Evolutionary conservation across 306 rosid species (phyloP), one percentile per base, ranked within the genome.

Genomic region (Mimosa bimucronata): DNA sequence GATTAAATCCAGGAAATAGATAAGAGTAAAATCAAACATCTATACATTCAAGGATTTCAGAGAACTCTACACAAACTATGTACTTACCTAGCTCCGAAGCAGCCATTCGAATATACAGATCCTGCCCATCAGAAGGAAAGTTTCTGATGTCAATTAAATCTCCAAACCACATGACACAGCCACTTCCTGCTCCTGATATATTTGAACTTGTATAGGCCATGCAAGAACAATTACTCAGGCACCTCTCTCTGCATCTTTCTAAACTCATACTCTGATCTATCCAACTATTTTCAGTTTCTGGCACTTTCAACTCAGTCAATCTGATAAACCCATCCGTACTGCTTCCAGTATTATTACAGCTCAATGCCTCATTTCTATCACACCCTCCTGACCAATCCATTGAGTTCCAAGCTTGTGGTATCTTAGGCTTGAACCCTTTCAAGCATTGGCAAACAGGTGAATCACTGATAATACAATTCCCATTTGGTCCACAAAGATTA

Each of bases 201-300:
- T 60, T 58, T 7, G 80, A n/a, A 44, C 70, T 58, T 57, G 88
- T 75, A 60, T 81, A 81, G n/a, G 88, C 80, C 37, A 25, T 26
- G 70, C 88, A 85, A 58, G 83, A 81, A 61, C 85, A 85, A 34
- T 81, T 66, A 19, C 34, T 73, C 18, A 81, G 70, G 55, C 88
- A 85, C 38, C 30, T 57, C 11, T 38, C 71, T 46, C 73, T 37
- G 29, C 85, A 85, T 29, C 75, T 31, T 0, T 61, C 18, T 3
- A 52, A 29, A 53, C 25, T 60, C 73, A 23, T 73, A 14, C 26
- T 81, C 14, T 21, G n/a, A 26, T 77, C 66, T 9, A 66, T 19
- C 75, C 70, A 30, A 85, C 55, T 66, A 48, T 58, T 25, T 48
- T 73, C 15, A 19, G 71, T 34, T n/a, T 77, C 83, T 5, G 83